Evolutionary conservation across 768 basidiomycete species (phyloP).

Genomic region (Leccinum rimulosum): DNA sequence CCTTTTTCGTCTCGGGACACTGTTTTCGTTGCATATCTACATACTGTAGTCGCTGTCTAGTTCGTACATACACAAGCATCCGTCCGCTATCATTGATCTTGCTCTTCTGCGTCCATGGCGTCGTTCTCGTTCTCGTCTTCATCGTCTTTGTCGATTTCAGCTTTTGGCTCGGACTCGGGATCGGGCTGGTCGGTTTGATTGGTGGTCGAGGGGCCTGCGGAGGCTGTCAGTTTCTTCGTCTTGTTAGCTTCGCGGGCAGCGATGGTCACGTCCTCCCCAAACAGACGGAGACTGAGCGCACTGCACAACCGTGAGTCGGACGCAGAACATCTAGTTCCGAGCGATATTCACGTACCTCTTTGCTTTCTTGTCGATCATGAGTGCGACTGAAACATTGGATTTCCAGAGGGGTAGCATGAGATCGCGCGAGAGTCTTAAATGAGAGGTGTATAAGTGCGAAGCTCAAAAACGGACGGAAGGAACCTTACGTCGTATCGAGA

Average conservation of each 20-base stretch:
- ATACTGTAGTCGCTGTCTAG: constrained; percentile 8
- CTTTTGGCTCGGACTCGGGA: not conserved
- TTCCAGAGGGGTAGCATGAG: constrained; percentile 96
- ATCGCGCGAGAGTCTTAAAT: constrained; percentile 64
- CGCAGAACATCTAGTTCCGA: not conserved
- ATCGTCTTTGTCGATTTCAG: too few species aligned
- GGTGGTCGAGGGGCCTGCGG: not conserved
- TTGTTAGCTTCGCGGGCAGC: constrained; percentile 39
- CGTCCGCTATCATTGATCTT: constrained; percentile 7
- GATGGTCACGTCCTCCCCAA: constrained; percentile 72
- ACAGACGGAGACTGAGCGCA: constrained; percentile 83
- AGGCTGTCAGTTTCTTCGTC: constrained; percentile 14
- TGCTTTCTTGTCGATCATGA: constrained; percentile 97
- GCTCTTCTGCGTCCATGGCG: constrained; percentile 12
- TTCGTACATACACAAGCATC: constrained; percentile 10
- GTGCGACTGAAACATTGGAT: constrained; percentile 77
- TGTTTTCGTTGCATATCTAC: not conserved
- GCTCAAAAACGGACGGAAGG: not conserved
- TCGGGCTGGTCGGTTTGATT: not conserved
- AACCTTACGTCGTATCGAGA: constrained; percentile 52
- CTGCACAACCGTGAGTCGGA: constrained; percentile 36
- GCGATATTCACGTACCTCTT: constrained; percentile 63
- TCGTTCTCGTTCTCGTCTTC: constrained; percentile 5
- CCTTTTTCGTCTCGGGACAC: constrained; percentile 1
- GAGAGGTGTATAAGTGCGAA: not conserved